Evolutionary conservation across 805 yeast genomes (phyloP), one percentile per base, ranked within the genome.

Genomic region (Saccharomycopsis guyanensis): DNA sequence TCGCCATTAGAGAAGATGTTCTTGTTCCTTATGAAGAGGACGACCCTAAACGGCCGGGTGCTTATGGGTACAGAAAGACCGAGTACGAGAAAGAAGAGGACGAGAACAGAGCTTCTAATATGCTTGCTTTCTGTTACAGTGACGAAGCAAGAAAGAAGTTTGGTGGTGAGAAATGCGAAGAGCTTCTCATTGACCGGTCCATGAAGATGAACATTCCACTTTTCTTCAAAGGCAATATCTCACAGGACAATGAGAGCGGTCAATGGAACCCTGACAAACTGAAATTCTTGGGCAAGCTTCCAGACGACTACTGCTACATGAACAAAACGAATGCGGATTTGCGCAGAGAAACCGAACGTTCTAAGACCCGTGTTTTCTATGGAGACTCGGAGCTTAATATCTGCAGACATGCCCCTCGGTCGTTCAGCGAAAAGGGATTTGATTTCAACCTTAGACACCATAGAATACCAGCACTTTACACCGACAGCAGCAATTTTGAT

Each of bases 401-500:
- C 3, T 6, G 38, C 22, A 27, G 52, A 27, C 36, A 36, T 20
- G 25, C 38, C 16, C 50, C 43, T 10, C 19, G 29, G 16, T 4
- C 20, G 8, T n/a, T 24, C 22, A 41, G 27, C 27, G 38, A 40
- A 2, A 20, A 22, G 18, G 13, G 24, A 7, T 24, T 36, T 31
- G 51, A 50, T 38, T 48, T 33, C 40, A 36, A 19, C 27, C 38
- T 27, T 31, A 16, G 33, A 20, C 39, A 42, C 15, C 15, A 20
- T 3, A 7, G 15, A 41, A 52, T 46, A 38, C 49, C 49, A 25
- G 55, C 68, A 1, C 68, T 82, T 43, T 74, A 76, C 52, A 80
- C 89, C 1, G 88, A 83, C 56, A 61, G 70, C 37, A 67, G 74
- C 13, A 76, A 82, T 52, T 80, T 73, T 56, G 70, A 78, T 29